Evolutionary conservation across 78 protist genomes (phyloP), one percentile per base, ranked within the genome.

Genomic region (Polysphondylium violaceum): DNA sequence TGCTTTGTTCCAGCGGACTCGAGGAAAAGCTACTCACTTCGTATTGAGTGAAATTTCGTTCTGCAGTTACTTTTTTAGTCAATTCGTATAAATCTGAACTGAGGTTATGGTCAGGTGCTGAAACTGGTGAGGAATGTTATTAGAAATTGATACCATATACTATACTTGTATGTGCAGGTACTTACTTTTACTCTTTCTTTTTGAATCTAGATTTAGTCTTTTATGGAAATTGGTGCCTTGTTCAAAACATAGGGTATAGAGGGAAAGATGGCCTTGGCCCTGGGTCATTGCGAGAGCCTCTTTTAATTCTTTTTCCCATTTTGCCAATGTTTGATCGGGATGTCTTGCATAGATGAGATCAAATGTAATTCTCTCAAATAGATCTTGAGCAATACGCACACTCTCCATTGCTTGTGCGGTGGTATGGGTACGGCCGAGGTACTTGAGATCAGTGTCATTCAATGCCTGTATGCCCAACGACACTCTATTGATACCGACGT

Each of bases 381-480:
- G 17, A 5, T 58, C 31, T 56, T 71, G 36, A 14, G 87, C 41
- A 0, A 25, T 43, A 21, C 17, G 5, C 16, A 91, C 36, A 31
- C 85, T 14, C 9, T 77, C 86, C 17, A 1, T 40, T 11, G 95
- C 74, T 56, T 78, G 60, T 23, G 29, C 6, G 5, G 36, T 0
- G 3, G 72, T 51, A 87, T 87, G 93, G 11, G 76, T 75, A 55
- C 93, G 50, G n/a, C 93, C 93, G 11, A 87, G 23, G 41, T 25
- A 87, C 29, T 41, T 2, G 9, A 87, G 40, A 61, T 87, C 83
- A 0, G 16, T 27, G 60, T 87, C 93, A 44, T 72, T 61, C 1
- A 87, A 38, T 56, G 93, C 60, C 58, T 89, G 95, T 12, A 91
- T 47, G 27, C 95, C 95, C 35, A 91, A 29, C 60, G 95, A 91